Evolutionary conservation across 2,329 filamentous ascomycete species (phyloP), one percentile per base, ranked within the genome.

Genomic region (Septoria petroselini): DNA sequence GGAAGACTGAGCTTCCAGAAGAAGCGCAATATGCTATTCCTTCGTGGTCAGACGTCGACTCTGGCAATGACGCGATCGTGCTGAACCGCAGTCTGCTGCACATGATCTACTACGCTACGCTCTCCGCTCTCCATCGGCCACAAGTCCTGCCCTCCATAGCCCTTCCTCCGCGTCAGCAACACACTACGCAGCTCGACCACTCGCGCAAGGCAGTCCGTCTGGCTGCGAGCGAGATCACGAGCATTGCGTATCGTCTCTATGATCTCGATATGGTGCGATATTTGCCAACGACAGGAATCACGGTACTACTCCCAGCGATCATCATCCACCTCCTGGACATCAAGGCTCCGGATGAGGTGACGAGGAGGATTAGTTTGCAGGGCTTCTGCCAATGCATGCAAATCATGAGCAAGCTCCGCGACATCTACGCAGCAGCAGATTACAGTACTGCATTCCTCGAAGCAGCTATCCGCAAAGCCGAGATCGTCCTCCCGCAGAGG

Each of bases 361-460:
- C 85, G 3, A 82, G 88, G 14, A 80, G 86, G 52, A 77, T 81
- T 34, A 90, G 88, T 39, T 79, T 90, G 18, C 81, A 84, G 50
- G 88, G 89, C 15, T 95, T 95, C 73, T 86, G 85, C 60, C 85
- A 90, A 66, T 96, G 91, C 71, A 95, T 96, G 88, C 81, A 84
- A 39, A 89, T 95, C 52, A 86, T 96, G 76, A 84, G 90, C 66
- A 85, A 85, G 56, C 77, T 97, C 14, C 83, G 90, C 30, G 89
- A 95, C 64, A 88, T 90, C 23, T 96, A 97, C 64, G 84, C 90
- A 0, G 90, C 91, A 0, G 91, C 91, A n/a, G 91, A 96, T 68
- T 95, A 93, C 62, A 90, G 89, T n/a, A 91, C 88, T 1, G 88
- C 88, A 2, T 96, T 96, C 73, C 77, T 96, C n/a, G 88, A 95